phyloP scores from a whole-genome alignment of 306 rosid genomes.

The Begonia fuchsioides region DNA sequence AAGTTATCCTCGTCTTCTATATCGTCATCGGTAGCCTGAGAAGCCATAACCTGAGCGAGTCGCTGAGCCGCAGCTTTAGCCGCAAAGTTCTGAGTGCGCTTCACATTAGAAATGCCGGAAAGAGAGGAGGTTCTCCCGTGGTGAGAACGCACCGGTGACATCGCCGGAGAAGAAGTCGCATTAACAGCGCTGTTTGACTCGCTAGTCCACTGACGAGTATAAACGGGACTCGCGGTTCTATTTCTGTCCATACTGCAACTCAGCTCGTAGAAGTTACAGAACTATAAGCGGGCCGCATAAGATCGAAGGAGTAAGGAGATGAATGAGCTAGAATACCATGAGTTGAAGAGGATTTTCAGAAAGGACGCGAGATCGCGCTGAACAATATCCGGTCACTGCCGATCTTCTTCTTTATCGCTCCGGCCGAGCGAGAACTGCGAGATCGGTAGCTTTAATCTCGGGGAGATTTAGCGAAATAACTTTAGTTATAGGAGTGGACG shows the following conservation, averaged over 20 bases:
- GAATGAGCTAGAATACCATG: too few relatives aligned
- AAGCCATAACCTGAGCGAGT: slow-evolving; percentile 98
- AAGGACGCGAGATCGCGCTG: too few relatives aligned
- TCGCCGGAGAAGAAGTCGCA: slow-evolving; percentile 26
- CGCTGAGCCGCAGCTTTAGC: slow-evolving; percentile 97
- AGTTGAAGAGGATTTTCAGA: too few relatives aligned
- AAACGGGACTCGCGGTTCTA: slow-evolving; percentile 34
- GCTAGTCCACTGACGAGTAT: slow-evolving; percentile 34
- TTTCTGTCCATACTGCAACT: slow-evolving; percentile 22
- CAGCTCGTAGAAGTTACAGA: too few relatives aligned
- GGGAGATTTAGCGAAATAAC: too few relatives aligned
- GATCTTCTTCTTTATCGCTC: too few relatives aligned
- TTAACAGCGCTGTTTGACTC: slow-evolving; percentile 24
- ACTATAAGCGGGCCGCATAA: too few relatives aligned
- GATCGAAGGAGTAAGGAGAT: too few relatives aligned
- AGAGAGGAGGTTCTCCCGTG: slow-evolving; percentile 81
- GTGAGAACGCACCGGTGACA: slow-evolving; percentile 48
- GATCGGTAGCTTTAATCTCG: too few relatives aligned
- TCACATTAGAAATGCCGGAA: slow-evolving; percentile 60
- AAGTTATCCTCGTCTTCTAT: slow-evolving; percentile 61
- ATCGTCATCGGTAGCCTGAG: slow-evolving; percentile 56
- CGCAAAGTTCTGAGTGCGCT: slow-evolving; percentile 83
- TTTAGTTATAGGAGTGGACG: too few relatives aligned
- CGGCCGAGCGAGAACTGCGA: too few relatives aligned
- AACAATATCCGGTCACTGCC: too few relatives aligned